Evolutionary conservation across 2,329 filamentous ascomycete genomes (phyloP).

Genomic region (Diplodia mutila): DNA sequence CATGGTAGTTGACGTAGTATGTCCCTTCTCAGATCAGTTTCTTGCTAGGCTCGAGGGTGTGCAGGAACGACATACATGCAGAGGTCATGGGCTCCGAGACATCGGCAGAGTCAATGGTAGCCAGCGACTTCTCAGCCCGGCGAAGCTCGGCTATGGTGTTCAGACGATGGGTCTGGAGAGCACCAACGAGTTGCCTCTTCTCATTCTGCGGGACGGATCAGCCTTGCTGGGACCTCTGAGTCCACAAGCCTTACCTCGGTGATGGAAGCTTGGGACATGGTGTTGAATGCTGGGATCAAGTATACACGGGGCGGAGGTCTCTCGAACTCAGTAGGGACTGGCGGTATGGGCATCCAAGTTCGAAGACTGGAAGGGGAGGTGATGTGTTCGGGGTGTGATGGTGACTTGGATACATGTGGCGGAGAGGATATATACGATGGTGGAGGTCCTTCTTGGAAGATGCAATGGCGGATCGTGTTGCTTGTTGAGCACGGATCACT

Average conservation of each 20-base stretch:
- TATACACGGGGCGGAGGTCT: conserved; percentile 35
- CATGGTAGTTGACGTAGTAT: conserved; percentile 72
- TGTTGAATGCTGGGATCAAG: conserved; percentile 31
- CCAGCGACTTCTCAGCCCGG: conserved; percentile 69
- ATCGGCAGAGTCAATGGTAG: conserved; percentile 60
- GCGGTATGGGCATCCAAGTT: background rate
- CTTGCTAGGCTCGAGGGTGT: background rate
- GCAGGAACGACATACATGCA: conserved; percentile 55
- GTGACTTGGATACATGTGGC: background rate
- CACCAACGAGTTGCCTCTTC: conserved; percentile 62
- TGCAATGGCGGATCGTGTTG: background rate
- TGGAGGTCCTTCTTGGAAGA: background rate
- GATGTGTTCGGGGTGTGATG: background rate
- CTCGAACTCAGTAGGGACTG: conserved; percentile 10
- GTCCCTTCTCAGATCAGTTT: conserved; percentile 42
- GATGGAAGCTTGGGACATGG: conserved; percentile 37
- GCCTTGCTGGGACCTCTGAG: background rate
- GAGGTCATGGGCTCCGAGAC: conserved; percentile 69
- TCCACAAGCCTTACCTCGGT: conserved; percentile 32
- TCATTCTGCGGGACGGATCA: conserved; percentile 41
- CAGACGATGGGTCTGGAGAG: conserved; percentile 67
- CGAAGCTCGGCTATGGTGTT: conserved; percentile 75
- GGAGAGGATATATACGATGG: background rate
- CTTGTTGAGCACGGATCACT: conserved; percentile 15
- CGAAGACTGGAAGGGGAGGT: background rate